Base-by-base conservation (phyloP, 2,329 filamentous ascomycete species). In the Dactylellina haptotyla region DNA sequence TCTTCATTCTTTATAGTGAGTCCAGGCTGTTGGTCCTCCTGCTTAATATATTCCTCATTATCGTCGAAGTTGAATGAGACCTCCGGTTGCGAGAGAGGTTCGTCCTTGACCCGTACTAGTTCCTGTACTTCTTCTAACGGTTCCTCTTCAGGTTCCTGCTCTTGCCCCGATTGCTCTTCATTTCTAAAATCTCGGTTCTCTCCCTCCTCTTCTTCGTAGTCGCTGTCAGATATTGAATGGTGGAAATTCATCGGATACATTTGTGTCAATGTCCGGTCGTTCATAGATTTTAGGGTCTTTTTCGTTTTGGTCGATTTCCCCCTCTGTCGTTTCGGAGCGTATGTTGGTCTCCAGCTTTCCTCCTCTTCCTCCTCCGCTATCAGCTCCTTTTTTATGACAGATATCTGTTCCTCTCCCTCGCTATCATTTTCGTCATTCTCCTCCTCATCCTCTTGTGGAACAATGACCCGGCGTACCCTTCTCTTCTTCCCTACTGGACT, bases 221-320 rank as follows among this genome's bases (percentile, higher is more conserved):
- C 67, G 39, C 67, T 72, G 30, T 65, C 67, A 18, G 59, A 39
- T 10, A 28, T 12, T 16, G 30, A 14, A 26, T 43, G 18, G 8
- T 16, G 28, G 6, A 54, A 34, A n/a, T n/a, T n/a, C n/a, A n/a
- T n/a, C 16, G 67, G 67, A 18, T 72, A 72, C 67, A 72, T 72
- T 41, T 72, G 67, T 14, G 67, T 72, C 20, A 72, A 41, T 2
- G 67, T 72, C 20, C 26, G 20, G n/a, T 65, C 59, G 10, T 14
- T 46, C 50, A 34, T 53, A 16, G 51, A 26, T 5, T 16, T 37
- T 5, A 25, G 18, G 14, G 16, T 39, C 20, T 6, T 20, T 45
- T 58, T 65, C 32, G 20, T 43, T 23, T 61, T 64, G 1, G 46
- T 26, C 6, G 45, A 12, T 1, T 43, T 61, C 16, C 20, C 56